Percentiles rank a stretch among this genome's conserved stretches.
phyloP scores from a whole-genome alignment of 1,284 basidiomycete genomes.

The Cryptococcus sp. region DNA sequence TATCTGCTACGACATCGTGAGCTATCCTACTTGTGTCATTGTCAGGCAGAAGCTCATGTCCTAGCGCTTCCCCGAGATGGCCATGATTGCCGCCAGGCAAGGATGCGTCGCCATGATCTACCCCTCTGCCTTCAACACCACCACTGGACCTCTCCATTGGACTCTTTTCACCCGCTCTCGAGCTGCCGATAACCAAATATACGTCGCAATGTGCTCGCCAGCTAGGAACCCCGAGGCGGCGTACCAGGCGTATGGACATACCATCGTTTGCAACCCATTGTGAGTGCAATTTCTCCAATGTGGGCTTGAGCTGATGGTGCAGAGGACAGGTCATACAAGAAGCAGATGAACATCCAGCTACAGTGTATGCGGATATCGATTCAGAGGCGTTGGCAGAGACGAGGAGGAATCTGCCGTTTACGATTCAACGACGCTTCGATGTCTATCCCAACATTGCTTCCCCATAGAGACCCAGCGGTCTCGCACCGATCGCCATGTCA shows the following conservation, averaged over 20 bases:
- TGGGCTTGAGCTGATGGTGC: slow-evolving; percentile 14
- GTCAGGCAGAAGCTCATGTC: not conserved
- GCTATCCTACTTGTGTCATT: slow-evolving; percentile 7
- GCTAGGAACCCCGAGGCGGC: slow-evolving; percentile 73
- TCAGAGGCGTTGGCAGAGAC: slow-evolving; percentile 63
- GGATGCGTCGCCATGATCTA: slow-evolving; percentile 88
- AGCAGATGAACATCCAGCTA: slow-evolving; percentile 72
- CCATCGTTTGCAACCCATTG: slow-evolving; percentile 84
- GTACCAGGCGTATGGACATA: slow-evolving; percentile 90
- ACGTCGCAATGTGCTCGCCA: slow-evolving; percentile 90
- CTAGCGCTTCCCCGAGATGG: slow-evolving; percentile 84
- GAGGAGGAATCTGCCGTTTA: slow-evolving; percentile 78
- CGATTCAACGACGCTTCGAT: slow-evolving; percentile 81
- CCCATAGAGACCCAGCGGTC: no score
- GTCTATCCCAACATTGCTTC: slow-evolving; percentile 73
- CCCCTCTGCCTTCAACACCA: slow-evolving; percentile 60
- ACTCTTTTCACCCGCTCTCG: slow-evolving; percentile 81
- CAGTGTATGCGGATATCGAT: slow-evolving; percentile 75
- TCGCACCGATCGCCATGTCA: no score
- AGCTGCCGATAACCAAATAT: slow-evolving; percentile 94
- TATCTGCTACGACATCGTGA: slow-evolving; percentile 51
- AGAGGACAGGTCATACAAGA: slow-evolving; percentile 78
- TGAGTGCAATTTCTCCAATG: slow-evolving; percentile 46
- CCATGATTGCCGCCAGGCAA: slow-evolving; percentile 82
- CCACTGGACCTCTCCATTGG: slow-evolving; percentile 96